Conservation (phyloP, 2,329 filamentous ascomycete genomes). For the Curvularia spicifera region DNA sequence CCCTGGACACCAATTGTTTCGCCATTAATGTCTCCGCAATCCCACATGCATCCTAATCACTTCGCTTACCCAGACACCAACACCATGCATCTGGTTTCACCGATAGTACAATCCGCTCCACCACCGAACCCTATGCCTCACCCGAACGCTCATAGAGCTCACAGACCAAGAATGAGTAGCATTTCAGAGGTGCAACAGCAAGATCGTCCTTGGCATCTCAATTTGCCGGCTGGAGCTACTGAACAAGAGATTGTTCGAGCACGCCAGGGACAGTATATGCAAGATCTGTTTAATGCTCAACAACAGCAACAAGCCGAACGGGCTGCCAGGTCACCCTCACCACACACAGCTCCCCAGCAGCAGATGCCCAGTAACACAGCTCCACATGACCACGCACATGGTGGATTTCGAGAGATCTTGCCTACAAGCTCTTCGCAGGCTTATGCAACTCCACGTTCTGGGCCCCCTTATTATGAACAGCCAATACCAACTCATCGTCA, state of each 20-base stretch:
- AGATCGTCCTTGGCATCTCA: conserved; percentile 44
- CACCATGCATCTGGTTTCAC: conserved; percentile 40
- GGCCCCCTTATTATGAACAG: conserved; percentile 19
- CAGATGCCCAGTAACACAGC: conserved; percentile 23
- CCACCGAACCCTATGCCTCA: conserved; percentile 17
- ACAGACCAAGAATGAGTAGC: conserved; percentile 45
- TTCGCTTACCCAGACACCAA: conserved; percentile 40
- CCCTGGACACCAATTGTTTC: conserved; percentile 41
- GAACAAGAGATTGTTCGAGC: conserved; percentile 48
- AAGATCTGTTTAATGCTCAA: conserved; percentile 42
- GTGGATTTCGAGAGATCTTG: conserved; percentile 46
- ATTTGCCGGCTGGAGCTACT: conserved; percentile 43
- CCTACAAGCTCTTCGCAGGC: conserved; percentile 42
- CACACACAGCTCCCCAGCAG: conserved; percentile 32
- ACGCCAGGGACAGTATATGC: conserved; percentile 46
- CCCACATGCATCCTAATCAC: conserved; percentile 29
- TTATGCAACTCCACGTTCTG: conserved; percentile 25
- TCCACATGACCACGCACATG: conserved; percentile 22
- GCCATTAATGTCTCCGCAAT: conserved; percentile 43
- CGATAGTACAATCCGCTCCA: conserved; percentile 36
- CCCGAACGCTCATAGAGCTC: conserved; percentile 26
- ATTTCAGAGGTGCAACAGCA: conserved; percentile 42
- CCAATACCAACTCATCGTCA: conserved; percentile 14
- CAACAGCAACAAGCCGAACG: conserved; percentile 43
- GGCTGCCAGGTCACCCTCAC: conserved; percentile 41